Evolutionary conservation across 2,329 filamentous ascomycete species (phyloP).

Genomic region (Emergomyces africanus): DNA sequence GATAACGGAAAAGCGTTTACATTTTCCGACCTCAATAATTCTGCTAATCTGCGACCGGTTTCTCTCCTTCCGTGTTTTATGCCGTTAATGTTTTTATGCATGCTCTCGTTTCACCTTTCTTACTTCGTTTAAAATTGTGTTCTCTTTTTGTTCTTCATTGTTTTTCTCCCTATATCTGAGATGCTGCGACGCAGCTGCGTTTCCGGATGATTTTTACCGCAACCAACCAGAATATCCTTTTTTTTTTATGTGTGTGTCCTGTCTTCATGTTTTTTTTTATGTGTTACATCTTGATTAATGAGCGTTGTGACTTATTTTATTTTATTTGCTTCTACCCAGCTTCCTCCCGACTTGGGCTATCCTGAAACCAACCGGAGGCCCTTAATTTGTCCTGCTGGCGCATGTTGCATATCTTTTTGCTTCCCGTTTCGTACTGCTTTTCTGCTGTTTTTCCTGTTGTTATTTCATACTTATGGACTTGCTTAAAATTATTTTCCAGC

Average conservation of each 20-base stretch:
- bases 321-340: not conserved
- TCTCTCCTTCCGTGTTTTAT: not conserved
- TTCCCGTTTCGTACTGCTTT: not conserved
- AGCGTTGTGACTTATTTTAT: not conserved
- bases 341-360: not conserved
- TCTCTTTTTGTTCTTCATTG: not conserved
- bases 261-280: not conserved
- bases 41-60: not conserved
- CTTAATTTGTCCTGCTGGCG: not conserved
- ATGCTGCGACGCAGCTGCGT: not conserved
- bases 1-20: not conserved
- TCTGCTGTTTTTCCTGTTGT: too few relatives aligned
- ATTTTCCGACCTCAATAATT: not conserved
- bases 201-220: not conserved
- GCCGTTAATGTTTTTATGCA: not conserved
- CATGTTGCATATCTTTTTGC: not conserved
- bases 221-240: not conserved
- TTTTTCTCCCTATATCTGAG: not conserved
- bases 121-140: not conserved
- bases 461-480: too few relatives aligned
- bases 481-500: not conserved
- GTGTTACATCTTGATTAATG: not conserved
- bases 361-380: not conserved
- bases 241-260: not conserved
- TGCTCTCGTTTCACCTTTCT: not conserved